Conservation (phyloP, 257 asterid genomes). For the Penstemon davidsonii region DNA sequence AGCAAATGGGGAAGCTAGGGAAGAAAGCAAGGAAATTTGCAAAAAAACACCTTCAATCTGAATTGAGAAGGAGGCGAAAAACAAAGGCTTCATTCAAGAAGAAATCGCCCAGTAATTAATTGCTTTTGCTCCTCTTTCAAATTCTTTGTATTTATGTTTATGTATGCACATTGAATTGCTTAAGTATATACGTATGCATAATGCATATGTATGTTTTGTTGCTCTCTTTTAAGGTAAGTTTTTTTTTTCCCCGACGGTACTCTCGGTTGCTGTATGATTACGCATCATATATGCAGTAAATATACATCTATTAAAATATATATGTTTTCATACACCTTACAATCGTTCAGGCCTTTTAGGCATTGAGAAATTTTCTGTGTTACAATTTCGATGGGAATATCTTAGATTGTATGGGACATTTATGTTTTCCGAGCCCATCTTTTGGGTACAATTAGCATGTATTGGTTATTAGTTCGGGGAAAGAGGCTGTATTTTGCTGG, state of each 20-base stretch:
- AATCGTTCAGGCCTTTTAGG: too few species aligned
- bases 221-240: background rate
- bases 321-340: too few species aligned
- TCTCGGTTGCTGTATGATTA: slow-evolving; percentile 1
- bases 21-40: slow-evolving; percentile 95
- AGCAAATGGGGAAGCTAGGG: slow-evolving; percentile 79
- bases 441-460: background rate
- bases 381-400: too few species aligned
- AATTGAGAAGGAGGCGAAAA: slow-evolving; percentile 68
- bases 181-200: too few species aligned
- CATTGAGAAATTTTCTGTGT: too few species aligned
- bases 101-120: slow-evolving; percentile 51
- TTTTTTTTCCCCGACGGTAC: background rate
- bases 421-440: background rate
- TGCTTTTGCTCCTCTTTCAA: background rate
- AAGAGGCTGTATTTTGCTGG: background rate
- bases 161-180: slow-evolving; percentile 7
- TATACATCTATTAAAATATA: too few species aligned
- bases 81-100: slow-evolving; percentile 68
- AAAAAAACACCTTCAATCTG: slow-evolving; percentile 86
- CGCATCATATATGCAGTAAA: too few species aligned
- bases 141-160: background rate
- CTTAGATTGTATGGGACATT: background rate
- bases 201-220: background rate
- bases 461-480: background rate